phyloP scores from a whole-genome alignment of 192 early-diverging fungal genomes.

The Coemansia sp. region DNA sequence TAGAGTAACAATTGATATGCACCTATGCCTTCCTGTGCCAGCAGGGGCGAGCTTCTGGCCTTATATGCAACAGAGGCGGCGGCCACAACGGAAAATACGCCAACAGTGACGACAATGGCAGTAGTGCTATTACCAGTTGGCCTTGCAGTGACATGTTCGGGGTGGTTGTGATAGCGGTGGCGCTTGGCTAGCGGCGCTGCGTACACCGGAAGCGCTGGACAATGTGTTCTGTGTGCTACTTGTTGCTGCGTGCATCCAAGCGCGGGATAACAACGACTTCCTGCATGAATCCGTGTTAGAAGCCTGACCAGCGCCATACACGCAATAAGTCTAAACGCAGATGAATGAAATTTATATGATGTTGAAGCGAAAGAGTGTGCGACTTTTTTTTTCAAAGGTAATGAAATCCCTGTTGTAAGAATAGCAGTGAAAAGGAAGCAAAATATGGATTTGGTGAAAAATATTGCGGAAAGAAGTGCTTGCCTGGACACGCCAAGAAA shows the following conservation, averaged over 20 bases:
- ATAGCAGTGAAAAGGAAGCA: neutral
- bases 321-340: constrained; percentile 7
- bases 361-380: neutral
- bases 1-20: constrained; percentile 7
- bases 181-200: constrained; percentile 1
- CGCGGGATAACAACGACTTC: constrained; percentile 38
- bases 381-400: constrained; percentile 1
- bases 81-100: constrained; percentile 8
- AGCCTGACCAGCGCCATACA: constrained; percentile 35
- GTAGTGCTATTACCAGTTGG: constrained; percentile 10
- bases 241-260: constrained; percentile 18
- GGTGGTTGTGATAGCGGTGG: neutral
- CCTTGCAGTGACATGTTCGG: neutral
- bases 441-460: neutral
- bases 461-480: neutral
- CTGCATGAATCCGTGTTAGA: constrained; percentile 29
- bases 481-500: neutral
- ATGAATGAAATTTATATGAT: neutral
- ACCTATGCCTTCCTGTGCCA: constrained; percentile 13
- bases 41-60: constrained; percentile 3
- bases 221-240: constrained; percentile 16
- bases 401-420: neutral
- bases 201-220: constrained; percentile 8
- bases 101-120: constrained; percentile 7
- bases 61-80: neutral